These are phyloP conservation scores for Coemansia sp. DNA, from an alignment of 192 early-diverging fungal genomes.

Conservation along the genomic window DNA sequence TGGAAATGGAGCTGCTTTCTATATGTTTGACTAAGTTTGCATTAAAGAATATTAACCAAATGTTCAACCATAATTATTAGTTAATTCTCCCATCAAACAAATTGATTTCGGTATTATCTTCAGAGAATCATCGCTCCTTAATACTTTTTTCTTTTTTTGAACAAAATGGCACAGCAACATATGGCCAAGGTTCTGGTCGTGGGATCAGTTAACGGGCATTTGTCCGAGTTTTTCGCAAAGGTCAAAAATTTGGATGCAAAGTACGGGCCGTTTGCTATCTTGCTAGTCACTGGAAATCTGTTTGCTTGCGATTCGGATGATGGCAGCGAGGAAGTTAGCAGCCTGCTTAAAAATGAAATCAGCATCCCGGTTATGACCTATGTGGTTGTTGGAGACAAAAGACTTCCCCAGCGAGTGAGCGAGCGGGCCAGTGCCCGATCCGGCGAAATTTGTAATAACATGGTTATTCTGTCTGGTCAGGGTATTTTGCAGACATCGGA, in stretches of 20 bases:
- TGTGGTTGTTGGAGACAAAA: constrained; percentile 65
- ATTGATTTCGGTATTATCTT: too few species aligned
- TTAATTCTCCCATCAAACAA: too few species aligned
- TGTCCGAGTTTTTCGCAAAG: constrained; percentile 68
- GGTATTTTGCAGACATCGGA: constrained; percentile 51
- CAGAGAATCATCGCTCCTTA: neutral
- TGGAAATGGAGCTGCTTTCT: constrained; percentile 28
- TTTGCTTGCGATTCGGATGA: constrained; percentile 57
- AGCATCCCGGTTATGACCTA: constrained; percentile 74
- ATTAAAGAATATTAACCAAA: too few species aligned
- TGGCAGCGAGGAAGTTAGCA: constrained; percentile 49
- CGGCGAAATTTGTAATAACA: constrained; percentile 77
- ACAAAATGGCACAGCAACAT: neutral
- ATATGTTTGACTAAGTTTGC: neutral
- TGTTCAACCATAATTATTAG: too few species aligned
- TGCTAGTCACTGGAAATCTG: constrained; percentile 81
- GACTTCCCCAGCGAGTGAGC: constrained; percentile 59
- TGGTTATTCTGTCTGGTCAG: constrained; percentile 66
- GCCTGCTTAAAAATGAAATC: constrained; percentile 59
- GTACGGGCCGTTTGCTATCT: constrained; percentile 83
- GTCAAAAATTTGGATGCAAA: constrained; percentile 74
- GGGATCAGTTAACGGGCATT: constrained; percentile 73
- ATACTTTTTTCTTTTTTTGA: neutral
- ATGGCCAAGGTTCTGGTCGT: constrained; percentile 59
- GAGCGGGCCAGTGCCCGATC: constrained; percentile 54